Evolutionary conservation across 1,284 basidiomycete species (phyloP).

Genomic region (Tetrapyrgos nigripes): DNA sequence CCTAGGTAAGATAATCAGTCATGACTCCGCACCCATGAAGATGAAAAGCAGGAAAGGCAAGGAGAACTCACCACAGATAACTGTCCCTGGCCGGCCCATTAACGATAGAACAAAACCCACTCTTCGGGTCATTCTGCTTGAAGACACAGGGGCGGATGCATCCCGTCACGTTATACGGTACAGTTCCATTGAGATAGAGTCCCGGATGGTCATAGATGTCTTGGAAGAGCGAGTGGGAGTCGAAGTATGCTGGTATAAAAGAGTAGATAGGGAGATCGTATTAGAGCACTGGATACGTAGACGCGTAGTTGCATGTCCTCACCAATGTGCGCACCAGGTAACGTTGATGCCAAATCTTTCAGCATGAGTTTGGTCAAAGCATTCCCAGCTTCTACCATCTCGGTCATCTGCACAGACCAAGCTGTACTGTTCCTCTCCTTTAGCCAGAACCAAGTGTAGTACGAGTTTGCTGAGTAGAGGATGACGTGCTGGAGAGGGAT

Average conservation of each 20-base stretch:
- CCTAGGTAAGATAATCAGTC: constrained; percentile 33
- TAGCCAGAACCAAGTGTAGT: constrained; percentile 50
- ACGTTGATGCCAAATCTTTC: constrained; percentile 41
- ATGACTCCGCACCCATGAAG: neutral
- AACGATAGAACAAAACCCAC: constrained; percentile 46
- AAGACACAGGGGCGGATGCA: constrained; percentile 53
- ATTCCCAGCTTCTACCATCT: constrained; percentile 50
- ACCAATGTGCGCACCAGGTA: constrained; percentile 40
- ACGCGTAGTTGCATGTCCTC: constrained; percentile 16
- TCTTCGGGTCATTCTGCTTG: constrained; percentile 39
- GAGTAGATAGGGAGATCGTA: neutral
- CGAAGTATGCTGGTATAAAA: constrained; percentile 49
- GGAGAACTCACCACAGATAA: constrained; percentile 53
- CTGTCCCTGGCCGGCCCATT: constrained; percentile 54
- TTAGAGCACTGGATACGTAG: neutral
- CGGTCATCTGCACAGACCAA: constrained; percentile 55
- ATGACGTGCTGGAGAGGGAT: constrained; percentile 51
- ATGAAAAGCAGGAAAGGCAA: neutral
- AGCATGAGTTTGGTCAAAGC: constrained; percentile 49
- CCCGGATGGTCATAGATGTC: constrained; percentile 58
- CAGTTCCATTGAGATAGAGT: constrained; percentile 63
- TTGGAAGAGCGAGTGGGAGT: constrained; percentile 57
- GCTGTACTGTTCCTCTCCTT: constrained; percentile 48
- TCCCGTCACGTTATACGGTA: constrained; percentile 60
- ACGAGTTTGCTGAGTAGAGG: constrained; percentile 49